Conservation (phyloP, 371 early-diverging fungal genomes). For the Zychaea mexicana region DNA sequence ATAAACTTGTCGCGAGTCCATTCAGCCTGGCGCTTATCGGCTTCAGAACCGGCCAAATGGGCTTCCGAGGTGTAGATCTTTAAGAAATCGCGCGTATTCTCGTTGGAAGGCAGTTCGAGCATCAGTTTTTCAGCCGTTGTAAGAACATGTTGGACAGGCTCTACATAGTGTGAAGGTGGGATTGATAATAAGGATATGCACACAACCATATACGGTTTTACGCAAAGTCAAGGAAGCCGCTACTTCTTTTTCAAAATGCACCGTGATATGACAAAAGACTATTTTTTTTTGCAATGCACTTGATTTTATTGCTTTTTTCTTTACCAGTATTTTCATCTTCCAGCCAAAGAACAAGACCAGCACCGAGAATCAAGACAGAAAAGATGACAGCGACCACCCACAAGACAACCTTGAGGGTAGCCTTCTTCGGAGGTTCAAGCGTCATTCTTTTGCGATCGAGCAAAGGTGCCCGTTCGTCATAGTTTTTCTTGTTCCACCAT, state of each 20-base stretch:
- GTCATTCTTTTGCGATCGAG: slow-evolving; percentile 41
- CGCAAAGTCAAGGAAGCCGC: no score
- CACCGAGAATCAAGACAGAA: slow-evolving; percentile 19
- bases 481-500: slow-evolving; percentile 16
- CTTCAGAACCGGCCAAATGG: slow-evolving; percentile 52
- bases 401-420: slow-evolving; percentile 19
- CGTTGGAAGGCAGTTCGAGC: slow-evolving; percentile 19
- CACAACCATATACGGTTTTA: no score
- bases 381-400: slow-evolving; percentile 23
- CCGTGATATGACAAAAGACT: no score
- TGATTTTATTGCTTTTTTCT: no score
- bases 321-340: slow-evolving; percentile 11
- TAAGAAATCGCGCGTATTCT: slow-evolving; percentile 35
- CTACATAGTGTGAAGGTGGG: not conserved
- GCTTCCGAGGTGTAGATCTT: slow-evolving; percentile 53
- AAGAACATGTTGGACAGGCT: not conserved
- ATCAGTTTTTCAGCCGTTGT: slow-evolving; percentile 14
- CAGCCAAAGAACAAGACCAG: slow-evolving; percentile 14
- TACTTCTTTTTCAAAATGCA: no score
- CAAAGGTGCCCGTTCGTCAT: slow-evolving; percentile 31
- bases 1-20: slow-evolving; percentile 58
- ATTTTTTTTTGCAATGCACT: no score
- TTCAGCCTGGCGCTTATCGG: slow-evolving; percentile 48
- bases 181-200: no score
- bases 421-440: slow-evolving; percentile 35